phyloP scores from a whole-genome alignment of 768 basidiomycete species.

The Tricholoma matsutake region DNA sequence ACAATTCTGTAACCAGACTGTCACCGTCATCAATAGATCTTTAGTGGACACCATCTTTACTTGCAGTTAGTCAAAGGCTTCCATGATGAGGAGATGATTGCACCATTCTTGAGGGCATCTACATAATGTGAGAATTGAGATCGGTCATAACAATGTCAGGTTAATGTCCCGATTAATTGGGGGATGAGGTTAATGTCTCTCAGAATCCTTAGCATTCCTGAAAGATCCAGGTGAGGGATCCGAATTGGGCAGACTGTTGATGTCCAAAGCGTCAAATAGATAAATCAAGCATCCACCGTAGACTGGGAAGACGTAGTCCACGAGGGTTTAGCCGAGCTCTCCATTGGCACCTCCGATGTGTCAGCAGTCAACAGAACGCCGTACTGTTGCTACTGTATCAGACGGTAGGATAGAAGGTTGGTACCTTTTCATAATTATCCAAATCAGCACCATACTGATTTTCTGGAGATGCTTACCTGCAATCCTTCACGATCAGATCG shows the following conservation, averaged over 20 bases:
- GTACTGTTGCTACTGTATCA: background rate
- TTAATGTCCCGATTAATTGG: background rate
- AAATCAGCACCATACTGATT: background rate
- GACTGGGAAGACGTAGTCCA: background rate
- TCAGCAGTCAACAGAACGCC: too few species aligned
- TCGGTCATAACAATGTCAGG: background rate
- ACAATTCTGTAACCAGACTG: too few species aligned
- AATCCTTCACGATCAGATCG: slow-evolving; percentile 10
- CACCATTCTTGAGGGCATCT: too few species aligned
- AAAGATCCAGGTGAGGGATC: background rate
- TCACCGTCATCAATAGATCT: too few species aligned
- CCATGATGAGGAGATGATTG: too few species aligned
- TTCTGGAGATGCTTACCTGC: background rate
- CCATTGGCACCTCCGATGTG: too few species aligned
- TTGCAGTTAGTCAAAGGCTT: too few species aligned
- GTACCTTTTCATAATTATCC: background rate
- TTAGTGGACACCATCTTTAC: too few species aligned
- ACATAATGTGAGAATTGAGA: too few species aligned
- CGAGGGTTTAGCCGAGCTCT: background rate
- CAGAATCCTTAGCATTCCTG: background rate
- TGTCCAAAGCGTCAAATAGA: background rate
- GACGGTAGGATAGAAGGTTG: background rate
- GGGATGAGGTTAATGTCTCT: background rate
- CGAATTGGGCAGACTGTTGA: background rate
- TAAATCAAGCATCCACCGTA: background rate